Evolutionary conservation across 352 stramenopile genomes (phyloP).

Genomic region (Pythium biforme): DNA sequence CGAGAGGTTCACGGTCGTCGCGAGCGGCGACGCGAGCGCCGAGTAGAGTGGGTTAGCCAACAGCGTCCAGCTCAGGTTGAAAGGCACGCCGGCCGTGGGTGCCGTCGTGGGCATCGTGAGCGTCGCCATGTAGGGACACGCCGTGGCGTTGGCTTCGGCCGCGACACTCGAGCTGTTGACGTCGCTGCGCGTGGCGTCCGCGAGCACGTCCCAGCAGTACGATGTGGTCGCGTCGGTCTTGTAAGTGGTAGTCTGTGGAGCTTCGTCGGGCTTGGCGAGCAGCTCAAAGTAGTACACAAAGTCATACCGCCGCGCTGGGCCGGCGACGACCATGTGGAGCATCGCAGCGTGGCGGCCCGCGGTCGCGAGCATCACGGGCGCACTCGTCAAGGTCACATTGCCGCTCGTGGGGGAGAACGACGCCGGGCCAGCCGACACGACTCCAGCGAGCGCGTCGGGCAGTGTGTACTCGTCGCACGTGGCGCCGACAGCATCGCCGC

Average conservation of each 20-base stretch:
- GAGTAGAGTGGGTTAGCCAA: neutral
- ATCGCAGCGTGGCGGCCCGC: conserved; percentile 41
- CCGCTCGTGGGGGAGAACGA: conserved; percentile 29
- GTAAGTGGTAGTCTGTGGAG: conserved; percentile 33
- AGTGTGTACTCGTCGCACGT: conserved; percentile 46
- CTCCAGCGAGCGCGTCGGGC: neutral
- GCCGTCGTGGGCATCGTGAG: conserved; percentile 32
- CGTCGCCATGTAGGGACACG: conserved; percentile 46
- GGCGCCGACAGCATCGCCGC: conserved; percentile 24
- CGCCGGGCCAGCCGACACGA: conserved; percentile 22
- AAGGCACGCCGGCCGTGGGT: conserved; percentile 15
- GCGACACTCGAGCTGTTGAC: conserved; percentile 34
- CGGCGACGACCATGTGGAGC: conserved; percentile 44
- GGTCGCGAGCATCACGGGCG: conserved; percentile 33
- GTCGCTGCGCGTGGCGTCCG: conserved; percentile 14
- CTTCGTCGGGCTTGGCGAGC: conserved; percentile 32
- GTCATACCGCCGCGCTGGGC: conserved; percentile 43
- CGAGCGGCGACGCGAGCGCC: conserved; percentile 1
- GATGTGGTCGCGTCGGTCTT: conserved; percentile 28
- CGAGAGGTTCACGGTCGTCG: conserved; percentile 33
- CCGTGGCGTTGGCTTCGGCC: conserved; percentile 31
- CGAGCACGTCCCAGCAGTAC: conserved; percentile 53
- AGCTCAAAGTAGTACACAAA: conserved; percentile 55
- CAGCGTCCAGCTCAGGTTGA: conserved; percentile 37
- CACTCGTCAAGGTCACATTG: conserved; percentile 34